Percentiles rank a stretch among this genome's conserved stretches.
Conservation (phyloP, 1,284 basidiomycete species). For the Moniliella sp. region DNA sequence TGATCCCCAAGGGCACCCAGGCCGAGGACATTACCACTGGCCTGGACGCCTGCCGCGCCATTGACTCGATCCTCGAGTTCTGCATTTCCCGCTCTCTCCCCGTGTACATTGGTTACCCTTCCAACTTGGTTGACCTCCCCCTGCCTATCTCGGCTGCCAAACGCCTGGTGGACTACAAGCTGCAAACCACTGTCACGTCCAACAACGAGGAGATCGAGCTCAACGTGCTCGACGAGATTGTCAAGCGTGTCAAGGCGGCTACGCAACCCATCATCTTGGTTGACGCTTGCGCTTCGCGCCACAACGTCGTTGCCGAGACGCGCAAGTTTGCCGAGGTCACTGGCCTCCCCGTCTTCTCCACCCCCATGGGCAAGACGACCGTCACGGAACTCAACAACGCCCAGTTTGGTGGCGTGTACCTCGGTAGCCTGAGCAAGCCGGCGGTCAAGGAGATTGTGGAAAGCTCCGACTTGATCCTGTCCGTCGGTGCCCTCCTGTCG, state of each 20-base stretch:
- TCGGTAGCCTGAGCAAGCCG: constrained; percentile 28
- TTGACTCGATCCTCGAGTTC: constrained; percentile 57
- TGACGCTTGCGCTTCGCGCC: constrained; percentile 71
- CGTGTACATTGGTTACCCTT: constrained; percentile 69
- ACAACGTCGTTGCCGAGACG: constrained; percentile 50
- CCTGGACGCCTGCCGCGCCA: constrained; percentile 40
- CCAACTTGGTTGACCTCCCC: constrained; percentile 52
- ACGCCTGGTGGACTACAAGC: too few relatives aligned
- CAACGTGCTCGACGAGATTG: constrained; percentile 40
- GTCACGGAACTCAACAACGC: constrained; percentile 57
- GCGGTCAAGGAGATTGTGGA: constrained; percentile 57
- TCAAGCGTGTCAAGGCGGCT: constrained; percentile 45
- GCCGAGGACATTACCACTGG: too few relatives aligned
- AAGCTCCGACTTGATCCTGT: constrained; percentile 57
- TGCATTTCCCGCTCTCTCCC: constrained; percentile 56
- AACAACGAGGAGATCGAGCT: constrained; percentile 46
- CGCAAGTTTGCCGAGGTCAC: constrained; percentile 50
- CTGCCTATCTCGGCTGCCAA: constrained; percentile 49
- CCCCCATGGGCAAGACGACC: constrained; percentile 73
- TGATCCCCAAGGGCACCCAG: too few relatives aligned
- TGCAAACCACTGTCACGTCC: constrained; percentile 6
- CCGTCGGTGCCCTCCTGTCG: constrained; percentile 54
- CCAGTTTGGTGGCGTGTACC: constrained; percentile 64
- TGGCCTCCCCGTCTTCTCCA: constrained; percentile 37
- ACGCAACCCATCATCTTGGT: constrained; percentile 57